Evolutionary conservation across 2,329 filamentous ascomycete genomes (phyloP).

Genomic region (Exophiala viscosa): DNA sequence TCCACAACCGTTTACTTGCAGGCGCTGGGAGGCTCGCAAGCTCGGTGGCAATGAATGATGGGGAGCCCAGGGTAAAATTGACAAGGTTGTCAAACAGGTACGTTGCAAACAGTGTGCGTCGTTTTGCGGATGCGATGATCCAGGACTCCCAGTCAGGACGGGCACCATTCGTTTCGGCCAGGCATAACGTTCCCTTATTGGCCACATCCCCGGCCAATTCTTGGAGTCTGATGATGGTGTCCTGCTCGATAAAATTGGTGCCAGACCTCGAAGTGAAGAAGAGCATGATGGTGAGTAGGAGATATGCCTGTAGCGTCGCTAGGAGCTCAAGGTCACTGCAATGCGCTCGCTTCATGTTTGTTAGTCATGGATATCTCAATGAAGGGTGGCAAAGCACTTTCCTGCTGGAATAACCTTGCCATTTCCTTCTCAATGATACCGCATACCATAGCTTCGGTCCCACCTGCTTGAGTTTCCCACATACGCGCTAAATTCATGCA

Average conservation of each 20-base stretch:
- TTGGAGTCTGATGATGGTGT: conserved; percentile 50
- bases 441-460: conserved; percentile 32
- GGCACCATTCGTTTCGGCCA: conserved; percentile 37
- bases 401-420: conserved; percentile 34
- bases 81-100: conserved; percentile 54
- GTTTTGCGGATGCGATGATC: conserved; percentile 53
- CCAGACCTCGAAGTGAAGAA: conserved; percentile 40
- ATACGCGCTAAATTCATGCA: conserved; percentile 44
- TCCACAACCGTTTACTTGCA: conserved; percentile 44
- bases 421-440: conserved; percentile 44
- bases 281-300: conserved; percentile 51
- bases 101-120: conserved; percentile 51
- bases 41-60: conserved; percentile 50
- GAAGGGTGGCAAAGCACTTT: not conserved
- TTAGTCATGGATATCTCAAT: not conserved
- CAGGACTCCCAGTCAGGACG: conserved; percentile 53
- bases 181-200: conserved; percentile 43
- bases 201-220: conserved; percentile 45
- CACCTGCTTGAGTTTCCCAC: conserved; percentile 37
- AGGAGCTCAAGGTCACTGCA: conserved; percentile 36
- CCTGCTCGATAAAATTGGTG: conserved; percentile 36
- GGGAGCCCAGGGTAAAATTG: conserved; percentile 41
- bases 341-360: conserved; percentile 8
- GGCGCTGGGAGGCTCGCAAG: conserved; percentile 45
- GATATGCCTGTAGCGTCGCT: conserved; percentile 50